Conservation (phyloP, 352 stramenopile genomes). For the Phytophthora fragariaefolia region DNA sequence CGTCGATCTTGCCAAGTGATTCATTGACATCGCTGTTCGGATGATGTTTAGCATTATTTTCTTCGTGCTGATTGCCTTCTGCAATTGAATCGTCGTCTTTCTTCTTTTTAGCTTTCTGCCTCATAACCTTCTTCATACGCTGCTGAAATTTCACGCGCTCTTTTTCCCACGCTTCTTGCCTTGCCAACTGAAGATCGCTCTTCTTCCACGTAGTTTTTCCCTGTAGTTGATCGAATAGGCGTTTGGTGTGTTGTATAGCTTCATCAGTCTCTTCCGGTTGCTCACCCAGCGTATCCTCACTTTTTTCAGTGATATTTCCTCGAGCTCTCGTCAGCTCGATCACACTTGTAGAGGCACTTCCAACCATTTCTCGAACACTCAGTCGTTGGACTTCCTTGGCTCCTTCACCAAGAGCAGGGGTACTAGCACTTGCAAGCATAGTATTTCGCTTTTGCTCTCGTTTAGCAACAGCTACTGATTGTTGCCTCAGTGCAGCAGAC, state of each 20-base stretch:
- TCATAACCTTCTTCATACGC: slow-evolving; percentile 77
- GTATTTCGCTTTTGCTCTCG: slow-evolving; percentile 31
- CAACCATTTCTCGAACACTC: slow-evolving; percentile 13
- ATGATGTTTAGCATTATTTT: not conserved
- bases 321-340: slow-evolving; percentile 20
- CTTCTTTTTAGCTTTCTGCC: slow-evolving; percentile 43
- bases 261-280: slow-evolving; percentile 18
- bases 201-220: slow-evolving; percentile 78
- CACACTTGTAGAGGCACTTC: slow-evolving; percentile 21
- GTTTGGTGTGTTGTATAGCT: slow-evolving; percentile 30
- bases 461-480: slow-evolving; percentile 28
- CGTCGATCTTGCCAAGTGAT: slow-evolving; percentile 32
- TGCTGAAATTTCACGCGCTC: slow-evolving; percentile 74
- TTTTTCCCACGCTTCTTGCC: slow-evolving; percentile 67
- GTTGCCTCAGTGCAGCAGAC: slow-evolving; percentile 21
- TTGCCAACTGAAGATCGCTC: slow-evolving; percentile 71
- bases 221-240: slow-evolving; percentile 75
- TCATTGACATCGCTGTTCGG: slow-evolving; percentile 27
- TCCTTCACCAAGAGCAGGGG: slow-evolving; percentile 28
- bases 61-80: slow-evolving; percentile 24
- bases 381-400: slow-evolving; percentile 5
- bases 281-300: slow-evolving; percentile 2
- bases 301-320: not conserved
- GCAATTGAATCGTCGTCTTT: slow-evolving; percentile 9
- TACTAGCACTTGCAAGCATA: slow-evolving; percentile 34